Evolutionary conservation across 2,329 filamentous ascomycete genomes (phyloP).

Genomic region (Pseudogymnoascus pannorum): DNA sequence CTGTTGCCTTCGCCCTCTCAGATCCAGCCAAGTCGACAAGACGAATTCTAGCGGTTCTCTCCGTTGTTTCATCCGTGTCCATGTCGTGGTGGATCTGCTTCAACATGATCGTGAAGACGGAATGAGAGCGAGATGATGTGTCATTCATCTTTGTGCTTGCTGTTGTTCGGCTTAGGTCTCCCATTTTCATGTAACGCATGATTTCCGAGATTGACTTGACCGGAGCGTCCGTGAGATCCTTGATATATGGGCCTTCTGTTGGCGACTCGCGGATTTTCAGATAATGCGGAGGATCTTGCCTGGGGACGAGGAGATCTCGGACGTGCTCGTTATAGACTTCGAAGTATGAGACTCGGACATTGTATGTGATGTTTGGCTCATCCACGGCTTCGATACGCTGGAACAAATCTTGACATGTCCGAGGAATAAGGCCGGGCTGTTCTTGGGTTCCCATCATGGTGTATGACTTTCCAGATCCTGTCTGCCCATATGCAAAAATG

Average conservation of each 20-base stretch:
- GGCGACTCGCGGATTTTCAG: constrained; percentile 96
- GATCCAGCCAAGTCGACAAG: constrained; percentile 92
- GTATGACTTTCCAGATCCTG: constrained; percentile 94
- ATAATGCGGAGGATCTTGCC: constrained; percentile 71
- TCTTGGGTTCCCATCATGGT: constrained; percentile 92
- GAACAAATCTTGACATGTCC: constrained; percentile 93
- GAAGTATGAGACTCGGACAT: constrained; percentile 95
- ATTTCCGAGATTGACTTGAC: constrained; percentile 84
- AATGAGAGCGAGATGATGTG: constrained; percentile 90
- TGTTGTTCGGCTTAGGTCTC: constrained; percentile 78
- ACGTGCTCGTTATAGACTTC: constrained; percentile 99
- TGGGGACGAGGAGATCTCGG: constrained; percentile 79
- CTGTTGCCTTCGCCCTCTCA: constrained; percentile 89
- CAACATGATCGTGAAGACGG: constrained; percentile 95
- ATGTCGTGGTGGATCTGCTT: constrained; percentile 98
- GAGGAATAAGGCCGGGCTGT: constrained; percentile 83
- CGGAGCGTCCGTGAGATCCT: constrained; percentile 88
- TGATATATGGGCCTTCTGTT: constrained; percentile 91
- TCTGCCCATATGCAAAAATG: constrained; percentile 98
- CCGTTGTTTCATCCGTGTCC: constrained; percentile 94
- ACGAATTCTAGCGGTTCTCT: constrained; percentile 86
- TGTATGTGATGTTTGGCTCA: constrained; percentile 88
- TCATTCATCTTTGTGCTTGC: constrained; percentile 99
- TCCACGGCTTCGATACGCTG: constrained; percentile 79
- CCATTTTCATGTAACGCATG: constrained; percentile 80